Conservation (phyloP, 352 stramenopile genomes). For the Peronospora farinosa region DNA sequence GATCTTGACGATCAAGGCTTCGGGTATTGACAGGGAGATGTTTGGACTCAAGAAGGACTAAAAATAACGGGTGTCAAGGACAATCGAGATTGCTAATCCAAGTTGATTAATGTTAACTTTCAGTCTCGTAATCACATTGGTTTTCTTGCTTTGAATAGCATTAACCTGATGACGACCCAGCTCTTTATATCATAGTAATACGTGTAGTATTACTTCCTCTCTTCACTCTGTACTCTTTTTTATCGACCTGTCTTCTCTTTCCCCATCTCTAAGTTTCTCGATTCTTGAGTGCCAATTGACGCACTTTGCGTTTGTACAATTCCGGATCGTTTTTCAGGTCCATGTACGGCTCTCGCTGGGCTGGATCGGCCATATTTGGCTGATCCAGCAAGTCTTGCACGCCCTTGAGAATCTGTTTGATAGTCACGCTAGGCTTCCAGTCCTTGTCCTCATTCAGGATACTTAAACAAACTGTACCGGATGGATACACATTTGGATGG, state of each 20-base stretch:
- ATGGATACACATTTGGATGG: constrained; percentile 95
- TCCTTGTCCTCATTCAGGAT: constrained; percentile 99
- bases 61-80: constrained; percentile 4
- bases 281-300: constrained; percentile 79
- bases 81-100: too few relatives aligned
- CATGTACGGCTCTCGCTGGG: constrained; percentile 83
- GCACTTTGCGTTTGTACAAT: constrained; percentile 83
- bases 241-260: not conserved
- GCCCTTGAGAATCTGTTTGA: constrained; percentile 97
- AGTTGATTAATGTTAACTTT: too few relatives aligned
- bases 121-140: not conserved
- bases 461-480: constrained; percentile 95
- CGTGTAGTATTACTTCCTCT: constrained; percentile 3
- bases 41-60: constrained; percentile 96
- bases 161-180: constrained; percentile 3
- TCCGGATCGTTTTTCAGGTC: constrained; percentile 87
- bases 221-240: not conserved
- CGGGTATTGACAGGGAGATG: constrained; percentile 85
- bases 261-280: constrained; percentile 58
- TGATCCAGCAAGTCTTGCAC: constrained; percentile 89
- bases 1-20: constrained; percentile 95
- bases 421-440: constrained; percentile 96
- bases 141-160: constrained; percentile 9
- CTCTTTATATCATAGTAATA: constrained; percentile 5
- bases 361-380: constrained; percentile 84